Percentiles rank a stretch among this genome's conserved stretches.
Evolutionary conservation across 305 asterid genomes (phyloP).

Genomic region (Ilex paraguariensis): DNA sequence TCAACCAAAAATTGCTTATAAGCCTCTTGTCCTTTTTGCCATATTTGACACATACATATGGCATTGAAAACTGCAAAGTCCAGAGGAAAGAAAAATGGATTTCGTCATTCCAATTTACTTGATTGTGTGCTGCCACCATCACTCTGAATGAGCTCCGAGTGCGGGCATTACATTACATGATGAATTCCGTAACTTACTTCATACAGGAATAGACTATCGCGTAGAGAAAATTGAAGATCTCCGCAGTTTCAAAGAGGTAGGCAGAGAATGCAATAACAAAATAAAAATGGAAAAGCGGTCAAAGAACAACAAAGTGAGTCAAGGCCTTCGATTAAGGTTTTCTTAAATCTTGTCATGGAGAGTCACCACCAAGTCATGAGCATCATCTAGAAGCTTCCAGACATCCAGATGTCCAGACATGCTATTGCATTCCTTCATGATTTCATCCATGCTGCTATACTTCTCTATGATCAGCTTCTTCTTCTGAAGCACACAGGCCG

Average conservation of each 20-base stretch:
- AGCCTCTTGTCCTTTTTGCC: no score
- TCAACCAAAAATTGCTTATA: no score
- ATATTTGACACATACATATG: no score
- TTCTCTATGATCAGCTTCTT: slow-evolving; percentile 48
- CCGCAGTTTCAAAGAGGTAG: slow-evolving; percentile 10
- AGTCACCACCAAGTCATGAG: slow-evolving; percentile 71
- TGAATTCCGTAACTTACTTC: slow-evolving; percentile 17
- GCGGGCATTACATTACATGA: slow-evolving; percentile 42
- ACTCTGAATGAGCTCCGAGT: slow-evolving; percentile 26
- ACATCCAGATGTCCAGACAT: slow-evolving; percentile 70
- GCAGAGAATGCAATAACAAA: background rate
- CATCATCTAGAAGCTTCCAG: slow-evolving; percentile 75
- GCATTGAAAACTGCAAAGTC: no score
- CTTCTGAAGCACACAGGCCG: slow-evolving; percentile 48
- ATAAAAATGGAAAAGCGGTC: background rate
- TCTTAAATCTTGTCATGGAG: slow-evolving; percentile 63
- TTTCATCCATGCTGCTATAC: slow-evolving; percentile 55
- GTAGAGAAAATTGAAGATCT: slow-evolving; percentile 5
- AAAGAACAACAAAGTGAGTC: background rate
- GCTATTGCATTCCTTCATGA: slow-evolving; percentile 63
- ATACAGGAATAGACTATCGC: slow-evolving; percentile 15
- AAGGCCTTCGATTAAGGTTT: background rate
- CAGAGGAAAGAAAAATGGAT: no score
- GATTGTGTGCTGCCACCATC: slow-evolving; percentile 38
- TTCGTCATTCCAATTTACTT: no score